phyloP scores from a whole-genome alignment of 306 rosid species.

The Biancaea sappan region DNA sequence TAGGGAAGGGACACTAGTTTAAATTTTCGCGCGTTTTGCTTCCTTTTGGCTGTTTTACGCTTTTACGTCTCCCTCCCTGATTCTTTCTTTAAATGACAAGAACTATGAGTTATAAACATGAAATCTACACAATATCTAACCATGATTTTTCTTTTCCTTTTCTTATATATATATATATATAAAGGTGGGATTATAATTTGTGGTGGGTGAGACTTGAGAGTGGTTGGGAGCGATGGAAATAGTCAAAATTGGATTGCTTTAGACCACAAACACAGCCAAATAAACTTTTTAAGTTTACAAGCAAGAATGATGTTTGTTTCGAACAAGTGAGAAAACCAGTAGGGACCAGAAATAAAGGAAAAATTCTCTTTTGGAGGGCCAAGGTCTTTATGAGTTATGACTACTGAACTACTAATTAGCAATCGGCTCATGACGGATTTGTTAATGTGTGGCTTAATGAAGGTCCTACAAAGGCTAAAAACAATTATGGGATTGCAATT shows the following conservation, averaged over 20 bases:
- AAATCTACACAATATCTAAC: slow-evolving; percentile 40
- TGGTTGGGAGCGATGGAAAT: slow-evolving; percentile 8
- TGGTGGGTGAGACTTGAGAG: no score
- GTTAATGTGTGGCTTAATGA: background rate
- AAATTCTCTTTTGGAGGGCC: background rate
- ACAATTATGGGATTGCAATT: background rate
- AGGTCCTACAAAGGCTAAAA: slow-evolving; percentile 22
- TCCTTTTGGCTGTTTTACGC: background rate
- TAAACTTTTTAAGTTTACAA: background rate
- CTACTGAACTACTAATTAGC: background rate
- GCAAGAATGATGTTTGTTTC: slow-evolving; percentile 14
- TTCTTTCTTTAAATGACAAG: slow-evolving; percentile 30
- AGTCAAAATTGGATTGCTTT: background rate
- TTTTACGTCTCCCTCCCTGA: background rate
- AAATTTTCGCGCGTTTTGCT: slow-evolving; percentile 41
- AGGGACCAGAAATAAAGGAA: background rate
- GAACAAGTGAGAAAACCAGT: slow-evolving; percentile 22
- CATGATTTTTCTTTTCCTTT: background rate
- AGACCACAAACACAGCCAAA: background rate
- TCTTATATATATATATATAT: background rate
- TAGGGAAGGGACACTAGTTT: slow-evolving; percentile 16
- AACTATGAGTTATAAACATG: slow-evolving; percentile 26
- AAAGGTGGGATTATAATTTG: background rate
- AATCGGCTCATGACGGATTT: background rate
- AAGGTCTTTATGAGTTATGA: background rate